Evolutionary conservation across 192 early-diverging fungal genomes (phyloP).

Genomic region (Paraglomus brasilianum): DNA sequence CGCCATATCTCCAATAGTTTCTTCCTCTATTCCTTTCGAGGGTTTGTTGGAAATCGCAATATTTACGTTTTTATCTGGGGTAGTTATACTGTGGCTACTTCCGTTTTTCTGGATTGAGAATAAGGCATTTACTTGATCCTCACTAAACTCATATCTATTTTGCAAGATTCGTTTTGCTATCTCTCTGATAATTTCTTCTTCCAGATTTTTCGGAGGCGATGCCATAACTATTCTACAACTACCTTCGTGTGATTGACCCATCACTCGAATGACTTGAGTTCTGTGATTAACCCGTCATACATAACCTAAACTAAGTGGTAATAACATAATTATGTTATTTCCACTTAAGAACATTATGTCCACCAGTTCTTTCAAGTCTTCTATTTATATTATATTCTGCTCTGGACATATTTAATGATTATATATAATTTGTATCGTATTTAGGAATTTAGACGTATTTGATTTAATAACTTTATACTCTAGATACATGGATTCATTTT

Average conservation of each 20-base stretch:
- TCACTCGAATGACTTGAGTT: too few relatives aligned
- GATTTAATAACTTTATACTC: too few relatives aligned
- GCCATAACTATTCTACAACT: not conserved
- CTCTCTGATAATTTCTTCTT: constrained; percentile 1
- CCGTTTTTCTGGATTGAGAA: not conserved
- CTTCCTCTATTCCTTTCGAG: not conserved
- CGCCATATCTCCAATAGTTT: constrained; percentile 10
- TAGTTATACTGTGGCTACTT: too few relatives aligned
- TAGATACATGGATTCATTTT: not conserved
- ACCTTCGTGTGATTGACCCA: too few relatives aligned
- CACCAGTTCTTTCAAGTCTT: constrained; percentile 7
- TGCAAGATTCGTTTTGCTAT: not conserved
- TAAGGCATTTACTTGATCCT: constrained; percentile 6
- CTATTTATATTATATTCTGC: constrained; percentile 5
- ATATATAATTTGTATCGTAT: not conserved
- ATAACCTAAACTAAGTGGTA: too few relatives aligned
- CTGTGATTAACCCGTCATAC: too few relatives aligned
- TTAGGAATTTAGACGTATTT: too few relatives aligned
- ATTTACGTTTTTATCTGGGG: not conserved
- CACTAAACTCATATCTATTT: not conserved
- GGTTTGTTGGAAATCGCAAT: not conserved
- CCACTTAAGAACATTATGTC: constrained; percentile 13
- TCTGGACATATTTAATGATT: constrained; percentile 15
- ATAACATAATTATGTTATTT: too few relatives aligned
- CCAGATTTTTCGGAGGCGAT: not conserved